These are phyloP conservation scores for Luzula sylvatica DNA, from an alignment of 176 grass and related monocot species.

Conservation along the genomic window DNA sequence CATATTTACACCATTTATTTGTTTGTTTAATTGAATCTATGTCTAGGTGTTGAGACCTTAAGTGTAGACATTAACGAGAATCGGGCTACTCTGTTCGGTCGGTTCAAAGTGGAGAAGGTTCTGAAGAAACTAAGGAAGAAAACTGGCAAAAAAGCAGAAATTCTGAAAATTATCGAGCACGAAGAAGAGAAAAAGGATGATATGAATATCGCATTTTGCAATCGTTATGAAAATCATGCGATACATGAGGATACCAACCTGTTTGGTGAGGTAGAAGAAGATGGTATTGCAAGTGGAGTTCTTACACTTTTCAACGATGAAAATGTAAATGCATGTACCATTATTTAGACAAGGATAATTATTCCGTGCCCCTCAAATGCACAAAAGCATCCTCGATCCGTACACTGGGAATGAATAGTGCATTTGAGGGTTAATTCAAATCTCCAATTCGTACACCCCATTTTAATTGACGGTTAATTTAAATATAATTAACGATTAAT, in stretches of 20 bases:
- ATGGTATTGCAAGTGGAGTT: background rate
- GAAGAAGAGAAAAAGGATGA: background rate
- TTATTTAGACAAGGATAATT: too few species aligned
- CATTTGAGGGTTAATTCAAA: too few species aligned
- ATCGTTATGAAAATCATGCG: background rate
- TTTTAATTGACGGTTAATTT: too few species aligned
- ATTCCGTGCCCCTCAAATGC: too few species aligned
- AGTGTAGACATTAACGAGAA: constrained; percentile 24
- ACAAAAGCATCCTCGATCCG: too few species aligned
- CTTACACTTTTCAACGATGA: constrained; percentile 31
- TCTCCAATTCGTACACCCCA: too few species aligned
- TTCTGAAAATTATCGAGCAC: constrained; percentile 4
- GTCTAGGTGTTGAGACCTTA: constrained; percentile 20
- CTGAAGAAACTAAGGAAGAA: constrained; percentile 34
- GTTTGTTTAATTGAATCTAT: background rate
- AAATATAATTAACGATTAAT: too few species aligned
- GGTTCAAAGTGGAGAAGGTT: constrained; percentile 18
- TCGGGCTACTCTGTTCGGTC: constrained; percentile 16
- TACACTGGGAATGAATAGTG: too few species aligned
- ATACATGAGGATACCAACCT: background rate
- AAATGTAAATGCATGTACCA: constrained; percentile 35
- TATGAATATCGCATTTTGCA: too few species aligned
- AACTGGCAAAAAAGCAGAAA: constrained; percentile 25
- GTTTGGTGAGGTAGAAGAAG: constrained; percentile 3
- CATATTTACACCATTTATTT: too few species aligned